Percentiles rank a stretch among this genome's conserved stretches.
Evolutionary conservation across 352 stramenopile species (phyloP).

Genomic region (Blastocystis hominis): DNA sequence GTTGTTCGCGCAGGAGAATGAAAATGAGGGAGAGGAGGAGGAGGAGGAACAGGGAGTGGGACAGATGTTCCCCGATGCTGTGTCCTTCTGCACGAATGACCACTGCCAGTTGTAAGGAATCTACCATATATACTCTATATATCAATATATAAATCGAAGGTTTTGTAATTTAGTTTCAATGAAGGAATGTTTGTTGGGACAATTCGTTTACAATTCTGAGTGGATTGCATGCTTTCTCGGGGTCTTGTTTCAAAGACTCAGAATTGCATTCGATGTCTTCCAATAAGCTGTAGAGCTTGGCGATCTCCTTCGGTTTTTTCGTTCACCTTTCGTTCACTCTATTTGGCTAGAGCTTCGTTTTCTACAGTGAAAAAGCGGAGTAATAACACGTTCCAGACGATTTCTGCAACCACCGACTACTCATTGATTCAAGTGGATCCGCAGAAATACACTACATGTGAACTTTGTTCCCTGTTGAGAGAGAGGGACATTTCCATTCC

Average conservation of each 20-base stretch:
- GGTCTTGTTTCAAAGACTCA: neutral
- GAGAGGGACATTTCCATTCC: neutral
- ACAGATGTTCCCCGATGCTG: conserved; percentile 48
- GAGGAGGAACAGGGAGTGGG: conserved; percentile 11
- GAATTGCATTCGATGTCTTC: neutral
- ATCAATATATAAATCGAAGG: neutral
- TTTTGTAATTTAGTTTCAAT: neutral
- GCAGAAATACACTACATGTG: neutral
- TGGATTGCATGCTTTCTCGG: neutral
- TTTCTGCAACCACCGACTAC: neutral
- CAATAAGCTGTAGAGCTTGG: neutral
- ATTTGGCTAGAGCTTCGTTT: neutral
- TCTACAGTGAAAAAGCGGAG: neutral
- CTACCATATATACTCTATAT: conserved; percentile 20
- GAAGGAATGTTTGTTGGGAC: conserved; percentile 11
- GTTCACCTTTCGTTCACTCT: neutral
- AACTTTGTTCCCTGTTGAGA: neutral
- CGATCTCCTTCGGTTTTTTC: neutral
- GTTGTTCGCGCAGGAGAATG: neutral
- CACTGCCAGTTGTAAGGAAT: conserved; percentile 53
- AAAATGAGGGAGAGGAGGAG: neutral
- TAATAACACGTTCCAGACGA: neutral
- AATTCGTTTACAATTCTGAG: conserved; percentile 1
- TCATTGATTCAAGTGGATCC: neutral
- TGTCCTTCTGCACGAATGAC: conserved; percentile 57